Evolutionary conservation across 129 eudicot species (phyloP).

Genomic region (Escallonia herrerae): DNA sequence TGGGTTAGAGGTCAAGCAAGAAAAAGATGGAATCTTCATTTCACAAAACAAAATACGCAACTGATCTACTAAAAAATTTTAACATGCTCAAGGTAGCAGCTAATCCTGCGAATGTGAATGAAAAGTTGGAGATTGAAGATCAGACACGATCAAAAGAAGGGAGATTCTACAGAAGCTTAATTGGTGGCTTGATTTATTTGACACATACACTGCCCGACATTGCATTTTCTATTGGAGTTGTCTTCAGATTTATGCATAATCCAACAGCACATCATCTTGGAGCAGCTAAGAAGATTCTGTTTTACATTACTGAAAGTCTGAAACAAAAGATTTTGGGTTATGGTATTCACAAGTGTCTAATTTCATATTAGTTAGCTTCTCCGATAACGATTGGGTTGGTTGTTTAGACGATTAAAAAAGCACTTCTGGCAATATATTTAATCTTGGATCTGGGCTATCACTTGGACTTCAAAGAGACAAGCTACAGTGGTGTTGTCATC

Average conservation of each 20-base stretch:
- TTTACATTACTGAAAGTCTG: not conserved
- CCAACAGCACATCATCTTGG: not conserved
- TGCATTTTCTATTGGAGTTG: not conserved
- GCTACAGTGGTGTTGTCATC: not conserved
- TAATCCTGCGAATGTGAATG: constrained; percentile 6
- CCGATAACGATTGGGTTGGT: constrained; percentile 14
- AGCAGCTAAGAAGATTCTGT: constrained; percentile 2
- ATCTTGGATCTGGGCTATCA: not conserved
- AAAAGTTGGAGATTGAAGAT: not conserved
- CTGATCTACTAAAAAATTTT: not conserved
- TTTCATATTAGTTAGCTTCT: not conserved
- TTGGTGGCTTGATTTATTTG: constrained; percentile 2
- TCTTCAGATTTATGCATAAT: constrained; percentile 8
- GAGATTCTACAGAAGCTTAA: not conserved
- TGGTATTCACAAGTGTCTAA: not conserved
- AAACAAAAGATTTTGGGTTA: not conserved
- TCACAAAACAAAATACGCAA: constrained; percentile 1
- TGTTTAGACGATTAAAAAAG: constrained; percentile 7
- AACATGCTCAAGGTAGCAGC: not conserved
- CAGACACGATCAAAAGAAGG: not conserved
- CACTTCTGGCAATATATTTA: not conserved
- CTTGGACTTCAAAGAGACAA: constrained; percentile 8
- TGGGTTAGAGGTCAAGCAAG: too few relatives aligned
- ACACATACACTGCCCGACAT: constrained; percentile 5
- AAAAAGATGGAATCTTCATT: not conserved